Percentiles rank a stretch among this genome's conserved stretches.
Evolutionary conservation across 441 rosid species (phyloP).

Genomic region (Populus hybrid): DNA sequence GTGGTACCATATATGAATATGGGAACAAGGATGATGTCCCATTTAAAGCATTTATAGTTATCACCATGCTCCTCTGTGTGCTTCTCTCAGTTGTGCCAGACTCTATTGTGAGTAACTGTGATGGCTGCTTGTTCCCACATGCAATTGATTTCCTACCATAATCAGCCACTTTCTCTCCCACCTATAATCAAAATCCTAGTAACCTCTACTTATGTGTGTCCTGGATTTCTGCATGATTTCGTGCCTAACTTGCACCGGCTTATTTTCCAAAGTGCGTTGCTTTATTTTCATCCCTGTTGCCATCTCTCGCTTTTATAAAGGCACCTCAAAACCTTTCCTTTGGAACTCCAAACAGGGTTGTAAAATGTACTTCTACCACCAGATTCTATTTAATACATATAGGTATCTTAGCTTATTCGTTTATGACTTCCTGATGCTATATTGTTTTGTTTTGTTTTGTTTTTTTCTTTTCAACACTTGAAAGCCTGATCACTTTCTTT

Average conservation of each 20-base stretch:
- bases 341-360: neutral
- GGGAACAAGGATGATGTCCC: too few relatives aligned
- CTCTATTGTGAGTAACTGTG: too few relatives aligned
- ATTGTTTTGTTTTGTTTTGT: neutral
- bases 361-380: neutral
- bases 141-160: too few relatives aligned
- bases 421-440: neutral
- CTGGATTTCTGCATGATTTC: neutral
- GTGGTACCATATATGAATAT: too few relatives aligned
- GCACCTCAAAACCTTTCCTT: neutral
- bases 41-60: too few relatives aligned
- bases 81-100: too few relatives aligned
- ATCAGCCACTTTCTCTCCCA: too few relatives aligned
- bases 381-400: neutral
- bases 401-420: neutral
- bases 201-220: neutral
- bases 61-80: too few relatives aligned
- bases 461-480: neutral
- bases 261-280: neutral
- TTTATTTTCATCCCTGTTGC: neutral
- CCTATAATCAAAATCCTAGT: neutral
- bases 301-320: neutral
- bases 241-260: neutral
- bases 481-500: conserved; percentile 6
- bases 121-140: too few relatives aligned